These are phyloP conservation scores for Thelonectria olida DNA, from an alignment of 2,329 filamentous ascomycete genomes.

Conservation along the genomic window DNA sequence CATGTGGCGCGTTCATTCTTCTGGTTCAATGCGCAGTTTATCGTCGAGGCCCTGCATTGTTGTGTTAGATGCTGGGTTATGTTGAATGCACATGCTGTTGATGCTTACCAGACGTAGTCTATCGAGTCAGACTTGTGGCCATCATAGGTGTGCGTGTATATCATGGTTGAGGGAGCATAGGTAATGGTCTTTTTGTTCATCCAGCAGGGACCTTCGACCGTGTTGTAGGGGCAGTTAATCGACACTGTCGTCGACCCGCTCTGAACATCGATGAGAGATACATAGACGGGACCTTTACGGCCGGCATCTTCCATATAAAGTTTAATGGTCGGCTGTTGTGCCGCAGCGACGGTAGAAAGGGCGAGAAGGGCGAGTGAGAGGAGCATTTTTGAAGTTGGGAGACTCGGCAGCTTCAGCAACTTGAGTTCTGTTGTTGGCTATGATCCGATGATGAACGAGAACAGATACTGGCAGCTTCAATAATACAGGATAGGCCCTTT, in stretches of 20 bases:
- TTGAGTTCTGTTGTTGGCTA: no score
- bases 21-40: neutral
- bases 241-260: neutral
- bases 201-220: neutral
- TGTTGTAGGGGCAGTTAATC: neutral
- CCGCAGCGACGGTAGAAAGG: neutral
- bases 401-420: no score
- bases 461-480: no score
- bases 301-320: neutral
- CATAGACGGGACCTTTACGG: neutral
- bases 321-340: neutral
- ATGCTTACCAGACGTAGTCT: neutral
- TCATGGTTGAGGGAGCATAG: neutral
- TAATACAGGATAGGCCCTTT: no score
- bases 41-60: neutral
- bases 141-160: neutral
- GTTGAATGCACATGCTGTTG: neutral
- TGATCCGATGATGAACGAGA: no score
- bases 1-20: neutral
- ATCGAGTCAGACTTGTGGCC: neutral
- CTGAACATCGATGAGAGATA: neutral
- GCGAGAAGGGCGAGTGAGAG: neutral
- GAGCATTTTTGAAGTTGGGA: no score
- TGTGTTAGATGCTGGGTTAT: neutral
- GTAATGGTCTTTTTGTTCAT: neutral